Evolutionary conservation across 2,329 filamentous ascomycete genomes (phyloP), one percentile per base, ranked within the genome.

Genomic region (Pseudogymnoascus sp.): DNA sequence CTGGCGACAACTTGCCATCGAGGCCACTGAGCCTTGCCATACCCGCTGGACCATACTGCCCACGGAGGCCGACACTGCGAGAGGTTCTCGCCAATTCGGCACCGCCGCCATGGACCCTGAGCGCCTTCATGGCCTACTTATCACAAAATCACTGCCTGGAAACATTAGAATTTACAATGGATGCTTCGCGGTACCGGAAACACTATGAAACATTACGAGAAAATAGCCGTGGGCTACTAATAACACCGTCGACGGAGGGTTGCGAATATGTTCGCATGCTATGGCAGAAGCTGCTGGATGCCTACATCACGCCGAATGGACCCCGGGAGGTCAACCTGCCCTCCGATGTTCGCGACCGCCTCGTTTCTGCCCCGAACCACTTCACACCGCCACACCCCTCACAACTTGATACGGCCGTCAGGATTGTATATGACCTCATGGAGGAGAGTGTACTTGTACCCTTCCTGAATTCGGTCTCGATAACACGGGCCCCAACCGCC

Each of bases 71-170:
- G 44, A 89, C 91, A 31, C 80, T 99, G 59, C 83, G 87, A 63
- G 93, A 97, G 70, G 95, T 99, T 29, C 83, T 99, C 48, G 84
- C 90, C 66, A 94, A 97, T 76, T 85, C 84, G 48, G 90, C 94
- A 36, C 86, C 90, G 7, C 87, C 91, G 41, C 94, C 94, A 68
- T 97, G 91, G 83, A 96, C 92, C 0, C 80, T 97, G 7, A 87
- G 86, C 64, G 93, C 93, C 33, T 97, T 97, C 75, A 97, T 94
- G 85, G 92, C 92, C 62, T 97, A 96, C 71, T 82, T 97, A 3
- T 97, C 93, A 0, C 92, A 96, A 72, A 97, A 97, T 71, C 93
- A 97, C 76, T 99, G 94, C 73, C 80, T 97, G 66, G 94, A 99
- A 75, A 97, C 92, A 1, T 80, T 99, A 39, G 94, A 97, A 73